Evolutionary conservation across 2,329 filamentous ascomycete species (phyloP).

Genomic region (Apiospora marii): DNA sequence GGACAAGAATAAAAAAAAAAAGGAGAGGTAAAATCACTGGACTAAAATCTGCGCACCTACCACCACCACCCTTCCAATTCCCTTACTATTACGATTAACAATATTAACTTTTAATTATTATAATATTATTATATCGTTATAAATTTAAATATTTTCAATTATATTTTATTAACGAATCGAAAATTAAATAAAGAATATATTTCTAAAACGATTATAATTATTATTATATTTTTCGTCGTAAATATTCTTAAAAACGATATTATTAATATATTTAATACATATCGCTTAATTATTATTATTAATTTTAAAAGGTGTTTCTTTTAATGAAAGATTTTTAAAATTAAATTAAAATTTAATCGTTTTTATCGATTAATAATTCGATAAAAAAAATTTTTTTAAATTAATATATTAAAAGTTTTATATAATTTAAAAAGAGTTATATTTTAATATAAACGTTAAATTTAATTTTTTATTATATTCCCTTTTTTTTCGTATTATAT

Average conservation of each 20-base stretch:
- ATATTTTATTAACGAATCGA: no score
- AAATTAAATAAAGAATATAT: no score
- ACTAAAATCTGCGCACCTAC: no score
- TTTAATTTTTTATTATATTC: not conserved
- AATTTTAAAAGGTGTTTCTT: not conserved
- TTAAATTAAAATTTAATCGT: not conserved
- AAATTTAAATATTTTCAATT: no score
- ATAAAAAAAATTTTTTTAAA: not conserved
- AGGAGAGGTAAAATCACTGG: not conserved
- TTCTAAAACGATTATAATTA: no score
- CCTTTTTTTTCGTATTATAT: not conserved
- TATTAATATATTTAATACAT: not conserved
- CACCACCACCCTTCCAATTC: no score
- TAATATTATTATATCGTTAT: no score
- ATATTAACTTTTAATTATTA: no score
- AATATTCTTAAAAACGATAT: no score
- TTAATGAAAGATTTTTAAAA: not conserved
- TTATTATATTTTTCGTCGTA: no score
- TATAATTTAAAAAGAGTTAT: not conserved
- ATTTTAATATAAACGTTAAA: not conserved
- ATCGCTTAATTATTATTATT: not conserved
- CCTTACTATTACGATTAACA: no score
- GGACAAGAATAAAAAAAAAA: no score
- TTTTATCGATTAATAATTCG: not conserved
- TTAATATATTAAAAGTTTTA: not conserved